These are phyloP conservation scores for Erodium texanum DNA, from an alignment of 441 rosid genomes.

Conservation along the genomic window DNA sequence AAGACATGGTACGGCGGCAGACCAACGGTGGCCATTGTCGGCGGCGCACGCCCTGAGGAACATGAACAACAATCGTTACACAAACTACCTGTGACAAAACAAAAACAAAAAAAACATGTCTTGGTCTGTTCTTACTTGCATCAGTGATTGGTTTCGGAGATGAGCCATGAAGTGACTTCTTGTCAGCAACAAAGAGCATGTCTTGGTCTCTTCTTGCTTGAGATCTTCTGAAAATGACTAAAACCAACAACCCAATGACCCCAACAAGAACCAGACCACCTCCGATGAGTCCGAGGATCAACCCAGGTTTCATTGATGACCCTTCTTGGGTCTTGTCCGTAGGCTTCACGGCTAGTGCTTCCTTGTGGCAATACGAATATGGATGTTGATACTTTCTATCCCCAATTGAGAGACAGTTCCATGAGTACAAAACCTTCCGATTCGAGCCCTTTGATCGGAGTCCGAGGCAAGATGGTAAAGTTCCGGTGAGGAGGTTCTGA, in stretches of 20 bases:
- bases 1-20: conserved; percentile 58
- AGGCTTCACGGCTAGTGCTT: conserved; percentile 69
- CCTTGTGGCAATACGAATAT: conserved; percentile 55
- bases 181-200: conserved; percentile 34
- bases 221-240: conserved; percentile 38
- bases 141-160: conserved; percentile 38
- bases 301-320: too few species aligned
- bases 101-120: too few species aligned
- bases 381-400: conserved; percentile 55
- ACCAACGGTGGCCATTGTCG: conserved; percentile 75
- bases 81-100: too few species aligned
- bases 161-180: conserved; percentile 45
- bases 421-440: conserved; percentile 48
- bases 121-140: too few species aligned
- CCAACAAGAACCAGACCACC: conserved; percentile 40
- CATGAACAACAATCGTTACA: too few species aligned
- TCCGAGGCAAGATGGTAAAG: too few species aligned
- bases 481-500: conserved; percentile 55
- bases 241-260: conserved; percentile 32
- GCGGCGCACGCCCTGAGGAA: conserved; percentile 71
- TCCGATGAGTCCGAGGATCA: conserved; percentile 50
- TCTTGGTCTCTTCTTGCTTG: conserved; percentile 23
- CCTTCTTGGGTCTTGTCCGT: conserved; percentile 21
- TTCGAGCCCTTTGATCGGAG: too few species aligned
- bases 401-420: conserved; percentile 61